Evolutionary conservation across 1,139 yeast species (phyloP).

Genomic region (Yamadazyma pseudoaaseri): DNA sequence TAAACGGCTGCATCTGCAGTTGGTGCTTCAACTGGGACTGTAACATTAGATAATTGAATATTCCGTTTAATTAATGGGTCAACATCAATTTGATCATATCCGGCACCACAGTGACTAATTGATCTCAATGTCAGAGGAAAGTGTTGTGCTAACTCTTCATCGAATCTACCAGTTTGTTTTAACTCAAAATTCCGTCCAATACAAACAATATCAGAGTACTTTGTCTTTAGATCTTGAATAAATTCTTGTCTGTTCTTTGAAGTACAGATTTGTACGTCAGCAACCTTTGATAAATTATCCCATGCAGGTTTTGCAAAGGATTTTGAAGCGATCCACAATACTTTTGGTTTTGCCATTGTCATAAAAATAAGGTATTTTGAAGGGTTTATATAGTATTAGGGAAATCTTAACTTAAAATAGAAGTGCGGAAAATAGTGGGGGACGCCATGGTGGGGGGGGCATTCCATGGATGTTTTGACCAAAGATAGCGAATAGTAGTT

Average conservation of each 20-base stretch:
- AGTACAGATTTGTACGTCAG: slow-evolving; percentile 50
- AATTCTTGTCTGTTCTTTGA: slow-evolving; percentile 50
- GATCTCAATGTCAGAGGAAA: slow-evolving; percentile 64
- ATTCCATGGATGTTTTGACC: too few species aligned
- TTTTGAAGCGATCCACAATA: slow-evolving; percentile 58
- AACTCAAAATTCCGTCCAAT: slow-evolving; percentile 53
- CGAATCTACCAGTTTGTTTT: slow-evolving; percentile 67
- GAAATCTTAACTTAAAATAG: slow-evolving; percentile 1
- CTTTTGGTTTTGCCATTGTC: slow-evolving; percentile 41
- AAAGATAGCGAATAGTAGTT: too few species aligned
- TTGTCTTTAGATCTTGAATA: slow-evolving; percentile 46
- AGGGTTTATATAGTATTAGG: not conserved
- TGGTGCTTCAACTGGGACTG: slow-evolving; percentile 70
- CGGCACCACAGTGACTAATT: slow-evolving; percentile 86
- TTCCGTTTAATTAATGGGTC: slow-evolving; percentile 45
- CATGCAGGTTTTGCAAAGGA: slow-evolving; percentile 54
- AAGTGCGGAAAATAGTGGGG: not conserved
- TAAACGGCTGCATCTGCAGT: slow-evolving; percentile 82
- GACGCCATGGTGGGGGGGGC: slow-evolving; percentile 1
- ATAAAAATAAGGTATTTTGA: not conserved
- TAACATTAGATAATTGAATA: slow-evolving; percentile 72
- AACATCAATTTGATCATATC: slow-evolving; percentile 82
- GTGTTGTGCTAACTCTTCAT: slow-evolving; percentile 59
- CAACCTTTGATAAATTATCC: slow-evolving; percentile 44
- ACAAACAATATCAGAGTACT: slow-evolving; percentile 45